phyloP scores from a whole-genome alignment of 2,329 filamentous ascomycete species.

The Cadophora luteo-olivacea region DNA sequence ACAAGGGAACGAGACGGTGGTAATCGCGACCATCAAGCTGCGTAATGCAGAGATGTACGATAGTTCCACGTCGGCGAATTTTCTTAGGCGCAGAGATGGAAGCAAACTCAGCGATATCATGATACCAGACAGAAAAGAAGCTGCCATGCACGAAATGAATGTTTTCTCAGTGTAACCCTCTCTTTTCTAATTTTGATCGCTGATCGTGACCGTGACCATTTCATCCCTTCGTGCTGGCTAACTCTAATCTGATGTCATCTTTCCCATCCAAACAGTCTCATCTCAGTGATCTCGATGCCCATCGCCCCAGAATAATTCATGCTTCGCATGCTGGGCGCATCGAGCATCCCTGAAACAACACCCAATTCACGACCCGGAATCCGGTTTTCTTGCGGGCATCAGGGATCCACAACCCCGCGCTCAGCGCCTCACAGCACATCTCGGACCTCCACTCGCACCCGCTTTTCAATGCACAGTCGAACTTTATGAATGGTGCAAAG shows the following conservation, averaged over 20 bases:
- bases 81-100: too few species aligned
- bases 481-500: not conserved
- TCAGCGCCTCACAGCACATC: not conserved
- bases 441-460: not conserved
- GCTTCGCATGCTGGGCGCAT: not conserved
- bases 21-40: too few species aligned
- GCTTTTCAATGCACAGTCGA: not conserved
- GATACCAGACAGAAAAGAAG: not conserved
- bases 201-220: too few species aligned
- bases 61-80: too few species aligned
- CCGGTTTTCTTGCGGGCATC: not conserved
- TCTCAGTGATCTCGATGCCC: not conserved
- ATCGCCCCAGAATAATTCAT: not conserved
- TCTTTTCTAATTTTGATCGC: too few species aligned
- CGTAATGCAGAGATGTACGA: too few species aligned
- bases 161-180: not conserved
- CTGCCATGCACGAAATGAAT: not conserved
- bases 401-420: constrained; percentile 5
- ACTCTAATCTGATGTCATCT: constrained; percentile 1
- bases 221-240: too few species aligned
- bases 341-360: constrained; percentile 1
- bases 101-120: not conserved
- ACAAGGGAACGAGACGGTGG: too few species aligned
- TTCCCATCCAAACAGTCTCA: not conserved
- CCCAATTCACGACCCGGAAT: not conserved